These are phyloP conservation scores for Azolla pinnata DNA, from an alignment of 75 land plant genomes.

Conservation along the genomic window DNA sequence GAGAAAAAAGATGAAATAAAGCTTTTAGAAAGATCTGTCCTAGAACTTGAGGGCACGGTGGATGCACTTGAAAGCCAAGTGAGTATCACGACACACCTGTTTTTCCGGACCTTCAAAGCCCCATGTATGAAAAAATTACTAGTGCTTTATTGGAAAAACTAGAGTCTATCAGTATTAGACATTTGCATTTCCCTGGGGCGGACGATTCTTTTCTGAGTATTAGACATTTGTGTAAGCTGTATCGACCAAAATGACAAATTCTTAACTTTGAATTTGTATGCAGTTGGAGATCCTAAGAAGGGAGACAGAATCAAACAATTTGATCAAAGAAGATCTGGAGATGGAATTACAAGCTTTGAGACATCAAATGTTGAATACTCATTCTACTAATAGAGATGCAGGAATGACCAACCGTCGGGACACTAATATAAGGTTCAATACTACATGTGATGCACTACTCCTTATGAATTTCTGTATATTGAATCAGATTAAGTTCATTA, in stretches of 20 bases:
- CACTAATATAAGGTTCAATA: too few species aligned
- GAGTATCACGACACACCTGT: too few species aligned
- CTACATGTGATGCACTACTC: too few species aligned
- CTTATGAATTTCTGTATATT: too few species aligned
- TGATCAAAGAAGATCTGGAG: slow-evolving; percentile 75
- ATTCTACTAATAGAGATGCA: too few species aligned
- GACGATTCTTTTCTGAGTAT: slow-evolving; percentile 1
- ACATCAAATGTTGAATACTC: slow-evolving; percentile 28
- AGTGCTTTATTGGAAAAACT: slow-evolving; percentile 1
- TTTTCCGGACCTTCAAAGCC: too few species aligned
- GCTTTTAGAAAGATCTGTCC: slow-evolving; percentile 71
- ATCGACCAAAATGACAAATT: too few species aligned
- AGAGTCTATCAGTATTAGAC: neutral
- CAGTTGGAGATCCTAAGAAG: slow-evolving; percentile 78
- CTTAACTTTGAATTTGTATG: too few species aligned
- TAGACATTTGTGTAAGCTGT: too few species aligned
- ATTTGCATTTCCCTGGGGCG: neutral
- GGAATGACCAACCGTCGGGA: too few species aligned
- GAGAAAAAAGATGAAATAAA: slow-evolving; percentile 81
- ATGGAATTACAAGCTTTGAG: slow-evolving; percentile 55
- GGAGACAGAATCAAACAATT: slow-evolving; percentile 76
- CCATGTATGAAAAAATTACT: neutral
- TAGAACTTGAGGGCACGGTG: slow-evolving; percentile 80
- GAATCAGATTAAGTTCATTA: too few species aligned
- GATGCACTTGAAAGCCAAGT: slow-evolving; percentile 85